Percentiles rank a stretch among this genome's conserved stretches.
Conservation (phyloP, 306 rosid species). For the Cucurbita ficifolia region DNA sequence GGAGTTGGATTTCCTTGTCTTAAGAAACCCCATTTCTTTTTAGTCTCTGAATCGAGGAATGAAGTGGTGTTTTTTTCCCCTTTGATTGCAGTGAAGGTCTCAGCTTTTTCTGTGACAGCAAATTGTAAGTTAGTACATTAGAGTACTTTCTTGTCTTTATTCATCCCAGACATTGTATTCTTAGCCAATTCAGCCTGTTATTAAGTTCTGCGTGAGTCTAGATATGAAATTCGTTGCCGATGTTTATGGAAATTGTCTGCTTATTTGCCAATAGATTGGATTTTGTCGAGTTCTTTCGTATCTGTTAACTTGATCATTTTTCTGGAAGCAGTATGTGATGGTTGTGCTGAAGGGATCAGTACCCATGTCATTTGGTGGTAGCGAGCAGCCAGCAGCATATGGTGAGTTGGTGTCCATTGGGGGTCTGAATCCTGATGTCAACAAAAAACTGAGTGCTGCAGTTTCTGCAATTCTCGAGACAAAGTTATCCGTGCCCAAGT, state of each 20-base stretch:
- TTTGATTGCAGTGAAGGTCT: not conserved
- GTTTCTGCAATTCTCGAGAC: conserved; percentile 58
- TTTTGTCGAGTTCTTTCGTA: not conserved
- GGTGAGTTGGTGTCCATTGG: conserved; percentile 96
- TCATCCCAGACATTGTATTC: not conserved
- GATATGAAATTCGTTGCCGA: not conserved
- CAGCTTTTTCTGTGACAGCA: not conserved
- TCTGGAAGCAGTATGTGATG: conserved; percentile 71
- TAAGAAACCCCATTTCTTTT: not conserved
- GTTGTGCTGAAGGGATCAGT: conserved; percentile 85
- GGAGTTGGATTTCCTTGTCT: not conserved
- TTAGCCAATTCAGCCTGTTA: not conserved
- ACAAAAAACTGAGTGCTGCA: conserved; percentile 86
- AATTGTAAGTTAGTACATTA: not conserved
- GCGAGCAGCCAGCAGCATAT: conserved; percentile 82
- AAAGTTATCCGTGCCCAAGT: conserved; percentile 79
- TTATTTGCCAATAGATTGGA: not conserved
- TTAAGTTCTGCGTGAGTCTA: not conserved
- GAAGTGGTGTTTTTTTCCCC: not conserved
- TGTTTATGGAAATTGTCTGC: not conserved
- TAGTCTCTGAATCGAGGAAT: not conserved
- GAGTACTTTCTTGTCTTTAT: not conserved
- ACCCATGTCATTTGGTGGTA: conserved; percentile 83
- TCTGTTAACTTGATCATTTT: not conserved
- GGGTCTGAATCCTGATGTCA: conserved; percentile 61